Evolutionary conservation across 805 yeast species (phyloP).

Genomic region (Cyberlindnera amylophila): DNA sequence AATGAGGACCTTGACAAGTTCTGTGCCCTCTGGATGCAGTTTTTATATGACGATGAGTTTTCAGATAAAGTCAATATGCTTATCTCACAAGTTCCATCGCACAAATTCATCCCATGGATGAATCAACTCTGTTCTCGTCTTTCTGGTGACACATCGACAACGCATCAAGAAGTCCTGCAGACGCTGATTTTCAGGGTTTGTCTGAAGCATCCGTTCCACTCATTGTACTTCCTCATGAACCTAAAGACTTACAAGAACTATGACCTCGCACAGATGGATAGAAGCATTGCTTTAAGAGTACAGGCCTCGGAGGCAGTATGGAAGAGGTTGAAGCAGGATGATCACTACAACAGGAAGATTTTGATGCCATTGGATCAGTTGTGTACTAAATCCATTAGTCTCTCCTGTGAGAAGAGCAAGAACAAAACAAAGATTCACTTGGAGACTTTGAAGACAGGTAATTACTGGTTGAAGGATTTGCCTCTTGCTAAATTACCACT

Average conservation of each 20-base stretch:
- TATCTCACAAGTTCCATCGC: constrained; percentile 45
- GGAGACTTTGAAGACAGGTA: constrained; percentile 37
- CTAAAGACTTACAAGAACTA: constrained; percentile 43
- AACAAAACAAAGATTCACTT: constrained; percentile 23
- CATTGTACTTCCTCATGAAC: constrained; percentile 60
- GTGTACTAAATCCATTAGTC: constrained; percentile 44
- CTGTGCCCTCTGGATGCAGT: constrained; percentile 79
- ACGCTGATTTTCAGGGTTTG: constrained; percentile 45
- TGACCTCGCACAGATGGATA: constrained; percentile 32
- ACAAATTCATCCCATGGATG: constrained; percentile 73
- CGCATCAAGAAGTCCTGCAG: constrained; percentile 55
- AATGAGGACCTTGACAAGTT: constrained; percentile 68
- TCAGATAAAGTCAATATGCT: constrained; percentile 38
- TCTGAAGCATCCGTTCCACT: constrained; percentile 65
- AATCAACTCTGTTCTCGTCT: constrained; percentile 77
- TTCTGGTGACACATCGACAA: constrained; percentile 36
- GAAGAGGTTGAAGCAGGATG: constrained; percentile 32
- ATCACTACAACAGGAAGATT: constrained; percentile 28
- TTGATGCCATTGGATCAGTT: constrained; percentile 46
- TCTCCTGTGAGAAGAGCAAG: constrained; percentile 46
- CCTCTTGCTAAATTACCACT: constrained; percentile 52
- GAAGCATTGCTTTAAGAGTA: constrained; percentile 41
- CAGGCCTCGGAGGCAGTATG: constrained; percentile 51
- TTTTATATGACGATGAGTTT: constrained; percentile 41
- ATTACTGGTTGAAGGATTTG: constrained; percentile 56